Conservation (phyloP, 225 moss, liverwort and hornwort species). For the Physcomitrellopsis africana region DNA sequence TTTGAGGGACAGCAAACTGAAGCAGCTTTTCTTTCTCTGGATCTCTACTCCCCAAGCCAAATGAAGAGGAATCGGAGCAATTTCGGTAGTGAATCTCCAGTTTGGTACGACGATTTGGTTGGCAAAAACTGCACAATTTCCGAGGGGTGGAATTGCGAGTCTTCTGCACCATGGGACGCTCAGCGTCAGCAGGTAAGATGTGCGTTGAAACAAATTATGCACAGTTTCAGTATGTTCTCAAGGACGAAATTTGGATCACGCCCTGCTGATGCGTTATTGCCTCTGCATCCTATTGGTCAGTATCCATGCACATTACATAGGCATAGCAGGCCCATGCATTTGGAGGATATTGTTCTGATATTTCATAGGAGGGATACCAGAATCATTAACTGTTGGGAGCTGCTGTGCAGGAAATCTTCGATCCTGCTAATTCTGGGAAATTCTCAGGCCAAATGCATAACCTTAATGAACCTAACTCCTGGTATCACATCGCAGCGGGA, state of each 20-base stretch:
- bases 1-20: conserved; percentile 25
- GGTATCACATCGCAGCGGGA: conserved; percentile 38
- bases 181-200: conserved; percentile 33
- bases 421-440: conserved; percentile 29
- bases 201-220: background rate
- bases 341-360: background rate
- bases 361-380: conserved; percentile 5
- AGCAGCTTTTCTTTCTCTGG: conserved; percentile 20
- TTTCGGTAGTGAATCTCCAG: conserved; percentile 29
- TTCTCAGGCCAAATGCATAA: conserved; percentile 24
- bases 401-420: conserved; percentile 39
- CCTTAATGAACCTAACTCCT: conserved; percentile 28
- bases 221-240: conserved; percentile 1
- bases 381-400: background rate
- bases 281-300: conserved; percentile 15
- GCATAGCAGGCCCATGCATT: background rate
- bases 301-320: conserved; percentile 8
- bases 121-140: conserved; percentile 13
- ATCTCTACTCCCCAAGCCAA: conserved; percentile 34
- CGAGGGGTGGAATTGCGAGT: conserved; percentile 35
- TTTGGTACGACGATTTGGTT: conserved; percentile 24
- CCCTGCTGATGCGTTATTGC: background rate
- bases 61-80: conserved; percentile 21
- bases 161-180: conserved; percentile 31
- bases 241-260: background rate